Evolutionary conservation across 768 basidiomycete species (phyloP).

Genomic region (Rhizopogon vulgaris): DNA sequence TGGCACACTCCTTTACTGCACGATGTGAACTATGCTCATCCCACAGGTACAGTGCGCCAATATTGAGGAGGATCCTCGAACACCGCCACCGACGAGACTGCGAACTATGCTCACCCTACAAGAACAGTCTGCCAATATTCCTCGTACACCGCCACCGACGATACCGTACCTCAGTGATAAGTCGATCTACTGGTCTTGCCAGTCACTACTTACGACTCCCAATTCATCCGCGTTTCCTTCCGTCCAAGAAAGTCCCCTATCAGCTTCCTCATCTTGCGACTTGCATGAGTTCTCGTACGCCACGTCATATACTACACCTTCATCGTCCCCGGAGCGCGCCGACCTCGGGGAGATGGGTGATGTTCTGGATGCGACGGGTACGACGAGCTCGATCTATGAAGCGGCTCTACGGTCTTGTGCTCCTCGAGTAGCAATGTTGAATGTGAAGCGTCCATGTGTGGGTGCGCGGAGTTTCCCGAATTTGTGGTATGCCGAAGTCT

Average conservation of each 20-base stretch:
- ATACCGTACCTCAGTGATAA: constrained; percentile 1
- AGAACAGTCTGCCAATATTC: too few species aligned
- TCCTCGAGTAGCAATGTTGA: not conserved
- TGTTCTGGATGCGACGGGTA: not conserved
- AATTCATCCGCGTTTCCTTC: not conserved
- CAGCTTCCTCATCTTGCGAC: constrained; percentile 14
- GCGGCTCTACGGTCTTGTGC: not conserved
- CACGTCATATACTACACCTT: constrained; percentile 25
- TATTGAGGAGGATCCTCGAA: too few species aligned
- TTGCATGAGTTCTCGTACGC: constrained; percentile 26
- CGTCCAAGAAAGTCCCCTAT: constrained; percentile 3
- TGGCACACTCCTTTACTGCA: not conserved
- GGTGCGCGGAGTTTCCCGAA: not conserved
- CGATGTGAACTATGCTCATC: not conserved
- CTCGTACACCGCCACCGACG: not conserved
- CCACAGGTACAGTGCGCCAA: not conserved
- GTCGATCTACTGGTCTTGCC: constrained; percentile 8
- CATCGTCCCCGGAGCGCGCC: constrained; percentile 18
- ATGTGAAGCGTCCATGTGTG: not conserved
- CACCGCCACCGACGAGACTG: not conserved
- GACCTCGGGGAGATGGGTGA: constrained; percentile 4
- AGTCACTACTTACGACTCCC: constrained; percentile 2
- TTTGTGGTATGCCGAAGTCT: not conserved
- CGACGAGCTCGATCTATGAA: not conserved
- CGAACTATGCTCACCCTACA: too few species aligned